Percentiles rank a stretch among this genome's conserved stretches.
phyloP scores from a whole-genome alignment of 2,329 filamentous ascomycete species.

The Thelonectria discophora region DNA sequence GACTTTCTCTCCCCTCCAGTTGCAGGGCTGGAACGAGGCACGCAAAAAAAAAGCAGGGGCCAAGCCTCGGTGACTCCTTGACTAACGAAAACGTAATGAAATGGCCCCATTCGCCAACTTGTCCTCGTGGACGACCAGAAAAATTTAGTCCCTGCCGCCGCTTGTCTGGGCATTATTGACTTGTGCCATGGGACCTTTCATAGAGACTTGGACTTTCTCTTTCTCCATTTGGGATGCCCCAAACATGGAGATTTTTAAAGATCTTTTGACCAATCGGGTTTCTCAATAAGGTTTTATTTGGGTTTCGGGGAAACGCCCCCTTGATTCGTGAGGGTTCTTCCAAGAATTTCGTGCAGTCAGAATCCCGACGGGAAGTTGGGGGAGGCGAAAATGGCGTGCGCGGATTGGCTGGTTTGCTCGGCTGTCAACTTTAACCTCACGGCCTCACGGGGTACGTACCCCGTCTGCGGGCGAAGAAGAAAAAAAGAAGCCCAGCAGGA shows the following conservation, averaged over 20 bases:
- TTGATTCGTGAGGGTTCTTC: not conserved
- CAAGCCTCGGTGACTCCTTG: slow-evolving; percentile 23
- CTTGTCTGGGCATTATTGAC: no score
- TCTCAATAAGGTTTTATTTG: slow-evolving; percentile 21
- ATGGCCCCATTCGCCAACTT: slow-evolving; percentile 19
- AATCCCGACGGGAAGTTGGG: no score
- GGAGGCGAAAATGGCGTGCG: no score
- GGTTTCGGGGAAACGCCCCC: slow-evolving; percentile 12
- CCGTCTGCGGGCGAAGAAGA: no score
- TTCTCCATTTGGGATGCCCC: no score
- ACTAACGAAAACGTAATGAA: slow-evolving; percentile 34
- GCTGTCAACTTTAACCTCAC: no score
- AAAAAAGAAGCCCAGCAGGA: no score
- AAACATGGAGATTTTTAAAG: no score
- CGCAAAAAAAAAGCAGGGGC: not conserved
- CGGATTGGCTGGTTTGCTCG: no score
- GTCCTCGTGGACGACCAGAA: slow-evolving; percentile 25
- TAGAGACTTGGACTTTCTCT: not conserved
- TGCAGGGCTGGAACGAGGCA: slow-evolving; percentile 1
- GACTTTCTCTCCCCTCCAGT: not conserved
- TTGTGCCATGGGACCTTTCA: not conserved
- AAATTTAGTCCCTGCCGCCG: slow-evolving; percentile 1
- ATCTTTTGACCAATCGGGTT: not conserved
- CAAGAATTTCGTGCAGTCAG: not conserved
- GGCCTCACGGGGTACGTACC: no score